A percentile compares a stretch with the other conserved stretches of the same genome.
These are phyloP conservation scores for Phlegmacium glaucopus DNA, from an alignment of 768 basidiomycete species.

Conservation along the genomic window DNA sequence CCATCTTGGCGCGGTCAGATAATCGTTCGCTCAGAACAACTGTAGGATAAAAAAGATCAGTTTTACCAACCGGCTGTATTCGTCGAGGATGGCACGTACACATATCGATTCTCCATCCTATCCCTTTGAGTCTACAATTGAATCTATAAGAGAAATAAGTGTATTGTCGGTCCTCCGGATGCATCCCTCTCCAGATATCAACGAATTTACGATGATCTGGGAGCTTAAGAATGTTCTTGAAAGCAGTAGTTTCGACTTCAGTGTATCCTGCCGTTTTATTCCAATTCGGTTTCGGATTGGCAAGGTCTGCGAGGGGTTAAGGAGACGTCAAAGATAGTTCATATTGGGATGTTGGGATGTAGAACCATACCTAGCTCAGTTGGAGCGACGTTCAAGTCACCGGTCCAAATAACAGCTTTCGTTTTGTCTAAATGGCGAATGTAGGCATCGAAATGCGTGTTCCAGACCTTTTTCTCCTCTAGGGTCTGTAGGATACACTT, in stretches of 20 bases:
- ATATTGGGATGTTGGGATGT: too few species aligned
- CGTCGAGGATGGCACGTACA: conserved; percentile 42
- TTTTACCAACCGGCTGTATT: neutral
- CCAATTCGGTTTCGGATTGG: conserved; percentile 73
- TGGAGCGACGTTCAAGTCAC: conserved; percentile 86
- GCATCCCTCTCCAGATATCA: conserved; percentile 75
- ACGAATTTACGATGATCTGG: conserved; percentile 53
- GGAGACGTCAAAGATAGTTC: neutral
- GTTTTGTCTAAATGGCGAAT: conserved; percentile 68
- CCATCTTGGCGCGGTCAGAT: conserved; percentile 57
- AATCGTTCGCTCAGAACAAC: conserved; percentile 77
- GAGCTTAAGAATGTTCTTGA: conserved; percentile 62
- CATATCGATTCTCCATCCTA: conserved; percentile 87
- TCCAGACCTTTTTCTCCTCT: conserved; percentile 76
- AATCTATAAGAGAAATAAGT: conserved; percentile 86
- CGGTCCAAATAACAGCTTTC: conserved; percentile 87
- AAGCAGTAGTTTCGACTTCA: conserved; percentile 74
- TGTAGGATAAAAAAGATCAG: conserved; percentile 24
- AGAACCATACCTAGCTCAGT: conserved; percentile 56
- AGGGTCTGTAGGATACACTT: conserved; percentile 51
- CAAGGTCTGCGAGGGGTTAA: conserved; percentile 45
- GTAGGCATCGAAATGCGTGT: conserved; percentile 69
- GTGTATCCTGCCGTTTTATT: conserved; percentile 89
- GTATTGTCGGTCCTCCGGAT: conserved; percentile 71
- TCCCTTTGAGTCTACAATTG: conserved; percentile 73